Evolutionary conservation across 225 moss, liverwort and hornwort species (phyloP), one percentile per base, ranked within the genome.

Genomic region (Takakia lepidozioides): DNA sequence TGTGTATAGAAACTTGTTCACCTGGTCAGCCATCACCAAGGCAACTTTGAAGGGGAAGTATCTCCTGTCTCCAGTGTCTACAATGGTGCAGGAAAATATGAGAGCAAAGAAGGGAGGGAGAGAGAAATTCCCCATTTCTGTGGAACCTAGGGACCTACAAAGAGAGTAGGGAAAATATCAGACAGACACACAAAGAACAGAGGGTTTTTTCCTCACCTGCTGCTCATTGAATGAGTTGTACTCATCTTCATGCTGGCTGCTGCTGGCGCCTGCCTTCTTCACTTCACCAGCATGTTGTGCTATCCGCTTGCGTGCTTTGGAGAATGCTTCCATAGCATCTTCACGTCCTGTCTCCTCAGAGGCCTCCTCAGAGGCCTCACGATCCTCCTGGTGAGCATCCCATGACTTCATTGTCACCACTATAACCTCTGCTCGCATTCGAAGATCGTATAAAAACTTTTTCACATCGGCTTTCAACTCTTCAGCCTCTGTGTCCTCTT

Each of bases 401-500:
- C 87, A 98, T 16, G 98, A 98, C 60, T 88, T 98, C 98, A 98
- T 91, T 2, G 87, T 84, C 28, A 98, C 87, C 19, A 98, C 87
- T 37, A 98, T 98, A 25, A 98, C 98, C 48, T 98, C 98, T 49
- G 98, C 98, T 72, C 78, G 70, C 98, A 98, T 91, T 19, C 98
- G 82, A 51, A 98, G 67, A 61, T 98, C 98, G 18, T 98, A 91
- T 57, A 98, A 55, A 65, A 98, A 98, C 55, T 98, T 98, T 62
- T 83, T 98, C 27, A 98, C 98, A 43, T 98, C 91, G 22, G 91
- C 70, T 59, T 98, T 98, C 57, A 98, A 67, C 52, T 98, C 98
- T 48, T 98, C 98, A 2, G 91, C 85, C 59, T 98, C 98, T 27
- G 87, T 85, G 29, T 98, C 98, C 61, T 98, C 98, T 70, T 98